Evolutionary conservation across 306 rosid genomes (phyloP), one percentile per base, ranked within the genome.

Genomic region (Dalbergia oliveri): DNA sequence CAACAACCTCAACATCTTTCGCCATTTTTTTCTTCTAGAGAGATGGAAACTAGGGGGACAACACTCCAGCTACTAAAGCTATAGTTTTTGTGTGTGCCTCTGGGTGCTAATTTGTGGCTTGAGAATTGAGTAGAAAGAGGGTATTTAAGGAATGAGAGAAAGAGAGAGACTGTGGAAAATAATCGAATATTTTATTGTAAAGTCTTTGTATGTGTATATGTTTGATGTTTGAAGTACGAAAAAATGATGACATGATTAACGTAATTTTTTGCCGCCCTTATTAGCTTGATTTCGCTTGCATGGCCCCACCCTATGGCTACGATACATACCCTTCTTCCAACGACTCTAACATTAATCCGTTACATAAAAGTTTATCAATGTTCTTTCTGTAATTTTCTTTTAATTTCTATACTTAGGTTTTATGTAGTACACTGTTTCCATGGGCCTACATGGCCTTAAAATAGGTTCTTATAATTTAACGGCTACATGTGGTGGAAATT

Each of bases 1-100:
- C 97, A 1, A 70, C 58, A 3, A 77, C 92, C 66, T 91, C 98
- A 7, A 92, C 90, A 81, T 94, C 97, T 63, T 94, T 94, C 3
- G 81, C 83, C 98, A 94, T 90, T 8, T 9, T 34, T 13, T 16
- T 18, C 8, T n/a, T 4, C 58, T 4, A 43, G 49, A 43, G 49
- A 26, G n/a, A 60, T 23, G n/a, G 31, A 26, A 26, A 2, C 31
- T 26, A 26, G 9, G 9, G 9, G 49, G 9, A 4, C 7, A 13
- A 10, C 53, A 10, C 53, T 21, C 23, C 14, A 14, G n/a, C n/a
- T 50, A 14, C n/a, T 3, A 3, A 14, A 11, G 14, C 3, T 11
- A 10, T 10, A 51, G 16, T 26, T 15, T 51, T n/a, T 51, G 58
- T 51, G 49, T 7, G 49, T 43, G 49, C 49, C 4, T 43, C 2